Evolutionary conservation across 352 stramenopile genomes (phyloP), one percentile per base, ranked within the genome.

Genomic region (Achlya hypogyna): DNA sequence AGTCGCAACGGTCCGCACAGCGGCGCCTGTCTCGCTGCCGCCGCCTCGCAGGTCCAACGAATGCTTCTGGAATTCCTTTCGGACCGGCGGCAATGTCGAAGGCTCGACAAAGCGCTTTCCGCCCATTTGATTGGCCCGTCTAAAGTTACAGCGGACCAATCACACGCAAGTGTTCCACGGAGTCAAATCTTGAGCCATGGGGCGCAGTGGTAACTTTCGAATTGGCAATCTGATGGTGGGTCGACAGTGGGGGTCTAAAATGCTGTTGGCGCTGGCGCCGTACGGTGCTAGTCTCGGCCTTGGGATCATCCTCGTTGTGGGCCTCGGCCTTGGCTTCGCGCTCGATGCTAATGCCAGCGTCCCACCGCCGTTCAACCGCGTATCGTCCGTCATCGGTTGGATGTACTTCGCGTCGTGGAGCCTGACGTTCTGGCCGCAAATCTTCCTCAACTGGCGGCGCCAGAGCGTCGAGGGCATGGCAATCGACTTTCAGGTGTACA

Each of bases 401-500:
- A 77, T 93, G 65, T 97, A 97, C 78, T 97, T 97, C 67, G 84
- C 84, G 69, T 89, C 84, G 70, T 97, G 89, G 86, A 93, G 81
- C 70, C 75, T 95, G 62, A 91, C 79, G 66, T 94, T 96, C 69
- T 96, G 95, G 72, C 84, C 95, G 28, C 93, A 99, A 75, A 84
- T 98, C 18, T 84, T 98, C 42, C 78, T 95, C 32, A 98, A 98
- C 77, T 91, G 82, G 49, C 60, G 86, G 60, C 77, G 93, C 52
- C 81, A 81, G 68, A 96, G 86, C 53, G 96, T 96, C 51, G 79
- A 85, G 20, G 96, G 96, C 0, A 69, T 98, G 2, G 96, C 82
- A 34, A 71, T 97, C 53, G 94, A 98, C 76, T 98, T 98, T 74
- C 91, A 86, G 32, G 78, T 91, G 18, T 80, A 98, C 62, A 98